Evolutionary conservation across 2,329 filamentous ascomycete species (phyloP), one percentile per base, ranked within the genome.

Genomic region (Massarina eburnea): DNA sequence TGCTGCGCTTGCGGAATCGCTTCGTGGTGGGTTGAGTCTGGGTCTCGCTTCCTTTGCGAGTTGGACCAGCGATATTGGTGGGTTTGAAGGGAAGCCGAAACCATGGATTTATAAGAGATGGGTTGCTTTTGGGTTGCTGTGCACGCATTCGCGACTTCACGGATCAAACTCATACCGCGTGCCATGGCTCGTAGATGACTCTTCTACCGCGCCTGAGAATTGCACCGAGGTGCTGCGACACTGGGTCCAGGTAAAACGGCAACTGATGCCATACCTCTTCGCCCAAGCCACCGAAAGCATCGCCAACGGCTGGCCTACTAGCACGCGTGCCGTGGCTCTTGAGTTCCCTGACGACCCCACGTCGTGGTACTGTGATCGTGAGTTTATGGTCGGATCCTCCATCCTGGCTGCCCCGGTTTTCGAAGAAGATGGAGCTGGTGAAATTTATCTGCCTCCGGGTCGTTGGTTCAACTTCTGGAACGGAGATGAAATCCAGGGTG

Each of bases 21-120:
- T 88, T 6, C 81, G 84, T 8, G 85, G 84, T 12, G 84, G 84
- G 0, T 70, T 88, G 1, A 80, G 79, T 8, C 76, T 87, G 34
- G 81, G 82, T 12, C 71, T 88, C 1, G 82, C 78, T 35, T 84
- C 84, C 2, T 86, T 83, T 64, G 78, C 80, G 10, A 87, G 83
- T 69, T 88, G 84, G 84, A 83, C 81, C 26, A 83, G 81, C 52
- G 85, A 88, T 59, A 88, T 88, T 55, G 84, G 85, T 39, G 85
- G 84, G 0, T 88, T 89, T 56, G 86, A 89, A 61, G 86, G 86
- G 2, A 78, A 71, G 3, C 85, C 86, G 3, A 78, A 76, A 2
- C 83, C 81, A 0, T 84, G 82, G 73, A 80, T 89, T 57, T 89
- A 89, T 70, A 89, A 89, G 71, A 81, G 86, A 39, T 89, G 86